Evolutionary conservation across 129 eudicot species (phyloP).

Genomic region (Pulicaria dysenterica): DNA sequence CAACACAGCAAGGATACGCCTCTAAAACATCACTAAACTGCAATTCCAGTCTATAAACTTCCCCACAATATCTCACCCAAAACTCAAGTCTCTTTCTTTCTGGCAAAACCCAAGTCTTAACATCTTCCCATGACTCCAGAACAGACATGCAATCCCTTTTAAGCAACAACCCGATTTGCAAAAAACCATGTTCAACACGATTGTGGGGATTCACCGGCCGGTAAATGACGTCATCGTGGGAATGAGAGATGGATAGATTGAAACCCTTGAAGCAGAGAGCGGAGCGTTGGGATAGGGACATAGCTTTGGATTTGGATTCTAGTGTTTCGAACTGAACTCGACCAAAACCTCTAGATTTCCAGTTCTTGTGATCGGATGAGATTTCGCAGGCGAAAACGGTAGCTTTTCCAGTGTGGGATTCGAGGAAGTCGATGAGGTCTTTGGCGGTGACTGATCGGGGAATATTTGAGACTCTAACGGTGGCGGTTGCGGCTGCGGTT

Average conservation of each 20-base stretch:
- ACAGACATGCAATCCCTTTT: conserved; percentile 49
- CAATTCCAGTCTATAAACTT: conserved; percentile 68
- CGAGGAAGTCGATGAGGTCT: conserved; percentile 62
- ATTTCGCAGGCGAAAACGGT: conserved; percentile 71
- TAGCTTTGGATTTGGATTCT: conserved; percentile 46
- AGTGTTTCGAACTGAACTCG: conserved; percentile 78
- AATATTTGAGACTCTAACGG: conserved; percentile 65
- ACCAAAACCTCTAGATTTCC: conserved; percentile 88
- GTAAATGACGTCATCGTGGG: conserved; percentile 62
- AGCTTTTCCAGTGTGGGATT: conserved; percentile 52
- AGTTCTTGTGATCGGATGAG: conserved; percentile 75
- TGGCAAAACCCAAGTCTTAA: conserved; percentile 70
- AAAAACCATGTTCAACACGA: conserved; percentile 47
- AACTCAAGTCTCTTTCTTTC: conserved; percentile 65
- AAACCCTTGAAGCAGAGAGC: conserved; percentile 54
- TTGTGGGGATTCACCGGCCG: conserved; percentile 55
- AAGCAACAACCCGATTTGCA: conserved; percentile 59
- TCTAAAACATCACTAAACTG: conserved; percentile 76
- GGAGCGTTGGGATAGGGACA: conserved; percentile 27
- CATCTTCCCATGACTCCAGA: conserved; percentile 71
- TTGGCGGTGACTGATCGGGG: conserved; percentile 68
- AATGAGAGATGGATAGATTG: conserved; percentile 46
- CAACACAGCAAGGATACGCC: conserved; percentile 49
- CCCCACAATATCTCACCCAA: conserved; percentile 45
- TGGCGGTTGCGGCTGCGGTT: conserved; percentile 31